Evolutionary conservation across 2,329 filamentous ascomycete genomes (phyloP).

Genomic region (Alternaria incomplexa): DNA sequence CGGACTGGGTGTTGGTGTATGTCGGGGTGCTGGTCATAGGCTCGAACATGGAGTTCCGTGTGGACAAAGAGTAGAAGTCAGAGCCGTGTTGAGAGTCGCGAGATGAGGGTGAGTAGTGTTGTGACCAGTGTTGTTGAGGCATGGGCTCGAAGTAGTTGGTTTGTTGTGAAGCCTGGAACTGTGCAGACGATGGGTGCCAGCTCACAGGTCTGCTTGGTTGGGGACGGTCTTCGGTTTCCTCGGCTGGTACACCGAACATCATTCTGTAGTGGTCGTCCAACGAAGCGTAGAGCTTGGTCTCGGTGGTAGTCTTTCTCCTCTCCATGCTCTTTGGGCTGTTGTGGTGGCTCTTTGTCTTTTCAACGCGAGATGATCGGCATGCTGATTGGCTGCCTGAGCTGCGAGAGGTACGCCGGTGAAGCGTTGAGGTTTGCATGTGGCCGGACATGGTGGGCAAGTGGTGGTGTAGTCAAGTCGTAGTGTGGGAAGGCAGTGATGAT

Average conservation of each 20-base stretch:
- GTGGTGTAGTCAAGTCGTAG: slow-evolving; percentile 1
- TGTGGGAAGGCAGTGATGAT: slow-evolving; percentile 19
- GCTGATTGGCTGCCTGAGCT: slow-evolving; percentile 36
- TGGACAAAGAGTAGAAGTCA: slow-evolving; percentile 46
- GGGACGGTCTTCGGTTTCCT: slow-evolving; percentile 34
- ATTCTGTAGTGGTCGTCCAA: slow-evolving; percentile 51
- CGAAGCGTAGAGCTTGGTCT: slow-evolving; percentile 47
- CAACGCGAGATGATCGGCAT: slow-evolving; percentile 43
- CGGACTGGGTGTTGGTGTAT: slow-evolving; percentile 22
- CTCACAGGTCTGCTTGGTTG: slow-evolving; percentile 65
- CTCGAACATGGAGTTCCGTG: slow-evolving; percentile 40
- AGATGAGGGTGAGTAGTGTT: slow-evolving; percentile 27
- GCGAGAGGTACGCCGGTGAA: slow-evolving; percentile 41
- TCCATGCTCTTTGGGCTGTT: slow-evolving; percentile 46
- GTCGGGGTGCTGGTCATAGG: slow-evolving; percentile 20
- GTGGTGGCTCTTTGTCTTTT: slow-evolving; percentile 50
- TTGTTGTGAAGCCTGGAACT: slow-evolving; percentile 34
- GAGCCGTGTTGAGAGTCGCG: slow-evolving; percentile 37
- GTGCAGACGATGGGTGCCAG: slow-evolving; percentile 73
- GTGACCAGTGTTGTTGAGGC: slow-evolving; percentile 37
- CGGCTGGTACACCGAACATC: slow-evolving; percentile 47
- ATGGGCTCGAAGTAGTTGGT: slow-evolving; percentile 31
- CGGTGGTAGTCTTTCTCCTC: slow-evolving; percentile 47
- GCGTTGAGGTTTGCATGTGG: slow-evolving; percentile 35
- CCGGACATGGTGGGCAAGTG: slow-evolving; percentile 30